Evolutionary conservation across 495 filamentous ascomycete genomes (phyloP), one percentile per base, ranked within the genome.

Genomic region (Neohortaea acidophila): DNA sequence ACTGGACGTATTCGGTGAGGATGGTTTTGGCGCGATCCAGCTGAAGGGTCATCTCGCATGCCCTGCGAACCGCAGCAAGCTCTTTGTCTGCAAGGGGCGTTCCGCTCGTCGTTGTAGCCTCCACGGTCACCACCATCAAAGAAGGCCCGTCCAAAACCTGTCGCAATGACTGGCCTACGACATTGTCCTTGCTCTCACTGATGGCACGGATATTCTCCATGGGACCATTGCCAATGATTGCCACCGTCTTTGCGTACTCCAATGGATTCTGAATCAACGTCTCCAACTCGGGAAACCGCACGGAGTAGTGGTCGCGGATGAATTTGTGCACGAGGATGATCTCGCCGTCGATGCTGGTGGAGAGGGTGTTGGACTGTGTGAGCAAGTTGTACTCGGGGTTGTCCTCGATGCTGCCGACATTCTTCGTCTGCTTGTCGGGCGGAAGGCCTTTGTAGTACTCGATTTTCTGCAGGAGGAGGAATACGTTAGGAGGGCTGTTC

Each of bases 231-330:
- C 80, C 75, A 49, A 96, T 72, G 49, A 94, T 89, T 1, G 84
- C 81, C 8, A 96, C 89, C 1, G 83, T 84, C 60, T 93, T 94
- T 11, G 89, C 84, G 62, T 94, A 97, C 51, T 96, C 84, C 44
- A 97, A 66, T 4, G 89, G 82, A 51, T 81, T 93, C 45, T 76
- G 81, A 50, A 97, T 76, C 25, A 97, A 72, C 13, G 81, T 85
- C 60, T 96, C 89, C n/a, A 97, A 71, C 59, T 94, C 87, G 4
- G 87, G 87, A 49, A 94, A 96, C 46, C 89, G 75, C 26, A 79
- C 69, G 12, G 85, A 92, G 60, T 96, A 97, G 60, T 94, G 84
- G 50, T 97, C 89, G 48, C 86, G 71, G 41, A 94, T 79, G 53
- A 79, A 84, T 66, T 96, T 96, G 65, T 96, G 91, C 38, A 94